These are phyloP conservation scores for Tuber microsphaerosporum DNA, from an alignment of 495 filamentous ascomycete genomes.

Conservation along the genomic window DNA sequence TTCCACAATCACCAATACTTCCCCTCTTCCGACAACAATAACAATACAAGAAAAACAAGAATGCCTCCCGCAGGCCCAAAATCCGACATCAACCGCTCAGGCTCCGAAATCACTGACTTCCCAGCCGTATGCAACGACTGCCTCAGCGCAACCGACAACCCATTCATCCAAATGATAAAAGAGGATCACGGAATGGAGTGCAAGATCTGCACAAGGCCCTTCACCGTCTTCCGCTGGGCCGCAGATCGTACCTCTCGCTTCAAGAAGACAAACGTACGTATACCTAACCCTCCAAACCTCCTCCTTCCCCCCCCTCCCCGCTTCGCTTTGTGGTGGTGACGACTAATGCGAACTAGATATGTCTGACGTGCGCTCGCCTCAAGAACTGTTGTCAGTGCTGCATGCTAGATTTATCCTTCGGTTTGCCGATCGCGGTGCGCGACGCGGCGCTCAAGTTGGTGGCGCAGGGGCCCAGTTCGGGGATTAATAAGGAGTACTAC, in stretches of 20 bases:
- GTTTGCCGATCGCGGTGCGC: slow-evolving; percentile 82
- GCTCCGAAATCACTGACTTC: slow-evolving; percentile 88
- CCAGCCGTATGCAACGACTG: slow-evolving; percentile 64
- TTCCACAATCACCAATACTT: neutral
- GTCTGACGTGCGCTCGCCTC: slow-evolving; percentile 66
- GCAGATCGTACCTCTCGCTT: slow-evolving; percentile 65
- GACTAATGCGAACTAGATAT: slow-evolving; percentile 46
- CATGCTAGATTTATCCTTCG: slow-evolving; percentile 95
- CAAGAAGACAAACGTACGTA: slow-evolving; percentile 55
- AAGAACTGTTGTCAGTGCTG: slow-evolving; percentile 96
- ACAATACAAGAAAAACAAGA: slow-evolving; percentile 15
- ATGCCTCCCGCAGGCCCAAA: slow-evolving; percentile 65
- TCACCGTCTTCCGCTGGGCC: slow-evolving; percentile 93
- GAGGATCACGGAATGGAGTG: slow-evolving; percentile 80
- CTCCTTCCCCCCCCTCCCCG: neutral
- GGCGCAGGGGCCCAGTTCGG: slow-evolving; percentile 79
- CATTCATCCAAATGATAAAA: slow-evolving; percentile 97
- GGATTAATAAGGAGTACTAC: slow-evolving; percentile 93
- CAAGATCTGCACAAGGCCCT: slow-evolving; percentile 87
- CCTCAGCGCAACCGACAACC: slow-evolving; percentile 72
- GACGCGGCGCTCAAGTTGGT: slow-evolving; percentile 98
- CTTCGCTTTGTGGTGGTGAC: too few relatives aligned
- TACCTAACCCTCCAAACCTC: too few relatives aligned
- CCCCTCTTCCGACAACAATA: neutral
- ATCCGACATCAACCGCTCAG: slow-evolving; percentile 91